Base-by-base conservation (phyloP, 2,329 filamentous ascomycete genomes). In the Calonectria ilicicola region DNA sequence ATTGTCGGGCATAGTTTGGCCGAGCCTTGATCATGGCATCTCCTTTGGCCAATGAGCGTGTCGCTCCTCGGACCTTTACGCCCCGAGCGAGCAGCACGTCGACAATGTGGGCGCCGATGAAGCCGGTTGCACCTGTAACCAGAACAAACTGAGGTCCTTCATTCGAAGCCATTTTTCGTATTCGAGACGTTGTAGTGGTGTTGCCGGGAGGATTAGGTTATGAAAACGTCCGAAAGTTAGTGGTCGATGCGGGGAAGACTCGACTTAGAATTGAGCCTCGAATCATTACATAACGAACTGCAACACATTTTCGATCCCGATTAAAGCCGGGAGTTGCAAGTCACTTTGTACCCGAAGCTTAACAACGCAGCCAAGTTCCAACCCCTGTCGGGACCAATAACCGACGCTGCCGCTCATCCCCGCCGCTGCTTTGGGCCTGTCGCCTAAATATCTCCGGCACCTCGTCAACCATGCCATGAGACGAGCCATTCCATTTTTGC, bases 11-110 rank as follows among this genome's bases (percentile, higher is more conserved):
- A 62, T 84, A 81, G 62, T 86, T 80, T 0, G 81, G 82, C 1
- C 85, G 80, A 2, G 82, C 81, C n/a, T 80, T 77, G 42, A 82
- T 81, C 82, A 88, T 84, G 3, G 73, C 72, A 9, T 82, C 69
- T 1, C 80, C 82, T 26, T 83, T 83, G 2, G 77, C 73, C 19
- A 77, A 35, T 0, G 82, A 81, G 6, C 82, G 77, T 0, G 81
- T 81, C 1, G 80, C 77, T 21, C 80, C 83, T 1, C 82, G 78
- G 21, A 84, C 83, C 46, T 72, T 77, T 35, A 83, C 26, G 9
- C 82, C 83, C 3, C 79, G 76, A 3, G 65, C 38, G 0, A 84
- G 74, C 2, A 84, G 77, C 5, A 69, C 69, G 62, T 83, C 82
- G 46, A 84, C 81, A 29, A 84, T 75, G 66, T 84, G 82, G 21